These are phyloP conservation scores for Paramecium sonneborni DNA, from an alignment of 73 alveolate species.

Conservation along the genomic window DNA sequence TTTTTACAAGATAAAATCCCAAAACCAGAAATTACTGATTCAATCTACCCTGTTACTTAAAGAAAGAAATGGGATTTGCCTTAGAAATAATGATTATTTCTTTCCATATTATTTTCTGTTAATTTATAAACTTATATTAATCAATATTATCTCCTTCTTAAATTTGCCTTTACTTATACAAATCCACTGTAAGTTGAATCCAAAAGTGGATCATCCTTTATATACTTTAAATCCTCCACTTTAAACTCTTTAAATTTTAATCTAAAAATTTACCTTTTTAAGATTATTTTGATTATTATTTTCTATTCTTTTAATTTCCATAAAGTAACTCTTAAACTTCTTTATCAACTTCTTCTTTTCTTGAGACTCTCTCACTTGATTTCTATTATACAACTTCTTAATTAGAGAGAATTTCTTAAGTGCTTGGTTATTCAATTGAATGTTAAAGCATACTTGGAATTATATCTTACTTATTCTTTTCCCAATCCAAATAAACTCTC, in stretches of 20 bases:
- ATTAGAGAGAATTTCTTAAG: neutral
- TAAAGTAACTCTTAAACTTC: neutral
- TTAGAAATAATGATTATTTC: neutral
- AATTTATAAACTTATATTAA: neutral
- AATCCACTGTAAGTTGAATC: neutral
- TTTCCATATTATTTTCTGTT: neutral
- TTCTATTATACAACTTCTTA: neutral
- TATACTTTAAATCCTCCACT: conserved; percentile 43
- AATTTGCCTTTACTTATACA: conserved; percentile 11
- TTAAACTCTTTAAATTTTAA: conserved; percentile 3
- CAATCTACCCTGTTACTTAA: neutral
- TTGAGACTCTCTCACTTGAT: neutral
- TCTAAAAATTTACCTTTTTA: neutral
- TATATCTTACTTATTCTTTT: conserved; percentile 1
- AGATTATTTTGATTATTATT: neutral
- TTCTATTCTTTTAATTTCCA: neutral
- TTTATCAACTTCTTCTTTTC: conserved; percentile 29
- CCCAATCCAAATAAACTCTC: conserved; percentile 43
- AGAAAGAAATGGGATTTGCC: conserved; percentile 35
- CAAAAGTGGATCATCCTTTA: conserved; percentile 40
- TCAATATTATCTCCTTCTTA: conserved; percentile 14
- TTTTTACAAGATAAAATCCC: neutral
- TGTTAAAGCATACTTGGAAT: conserved; percentile 29
- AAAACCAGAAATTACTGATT: neutral
- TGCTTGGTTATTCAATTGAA: neutral